phyloP scores from a whole-genome alignment of 2,329 filamentous ascomycete species.

The Knoxdaviesia proteae region DNA sequence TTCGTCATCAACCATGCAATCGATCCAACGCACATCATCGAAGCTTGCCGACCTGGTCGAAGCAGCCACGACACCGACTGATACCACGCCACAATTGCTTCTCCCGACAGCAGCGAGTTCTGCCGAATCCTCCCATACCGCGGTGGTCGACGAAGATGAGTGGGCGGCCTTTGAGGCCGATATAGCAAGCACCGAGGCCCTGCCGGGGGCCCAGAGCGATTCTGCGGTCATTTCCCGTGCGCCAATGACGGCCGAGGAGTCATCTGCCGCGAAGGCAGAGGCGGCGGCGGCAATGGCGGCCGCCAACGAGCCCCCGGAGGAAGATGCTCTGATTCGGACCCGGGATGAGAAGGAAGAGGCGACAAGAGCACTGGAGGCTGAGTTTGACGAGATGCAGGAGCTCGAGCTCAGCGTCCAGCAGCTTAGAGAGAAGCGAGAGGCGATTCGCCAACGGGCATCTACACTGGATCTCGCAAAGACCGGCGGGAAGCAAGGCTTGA shows the following conservation, averaged over 20 bases:
- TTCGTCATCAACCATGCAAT: background rate
- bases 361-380: constrained; percentile 47
- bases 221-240: too few species aligned
- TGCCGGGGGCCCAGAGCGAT: too few species aligned
- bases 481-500: constrained; percentile 5
- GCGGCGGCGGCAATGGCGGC: constrained; percentile 47
- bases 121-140: constrained; percentile 3
- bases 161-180: constrained; percentile 80
- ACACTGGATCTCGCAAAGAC: constrained; percentile 11
- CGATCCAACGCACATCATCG: background rate
- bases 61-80: too few species aligned
- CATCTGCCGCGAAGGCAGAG: constrained; percentile 15
- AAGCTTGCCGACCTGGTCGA: background rate
- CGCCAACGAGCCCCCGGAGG: constrained; percentile 26
- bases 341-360: constrained; percentile 60
- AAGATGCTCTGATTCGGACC: constrained; percentile 28
- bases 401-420: constrained; percentile 50
- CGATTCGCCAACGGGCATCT: constrained; percentile 23
- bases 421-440: constrained; percentile 51
- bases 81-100: too few species aligned
- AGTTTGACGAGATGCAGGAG: constrained; percentile 68
- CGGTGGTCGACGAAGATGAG: constrained; percentile 46
- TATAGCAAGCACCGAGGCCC: constrained; percentile 29
- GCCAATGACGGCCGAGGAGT: background rate
- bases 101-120: too few species aligned